Conservation (phyloP, 345 rosid species). For the Eucalyptus erythrocorys region DNA sequence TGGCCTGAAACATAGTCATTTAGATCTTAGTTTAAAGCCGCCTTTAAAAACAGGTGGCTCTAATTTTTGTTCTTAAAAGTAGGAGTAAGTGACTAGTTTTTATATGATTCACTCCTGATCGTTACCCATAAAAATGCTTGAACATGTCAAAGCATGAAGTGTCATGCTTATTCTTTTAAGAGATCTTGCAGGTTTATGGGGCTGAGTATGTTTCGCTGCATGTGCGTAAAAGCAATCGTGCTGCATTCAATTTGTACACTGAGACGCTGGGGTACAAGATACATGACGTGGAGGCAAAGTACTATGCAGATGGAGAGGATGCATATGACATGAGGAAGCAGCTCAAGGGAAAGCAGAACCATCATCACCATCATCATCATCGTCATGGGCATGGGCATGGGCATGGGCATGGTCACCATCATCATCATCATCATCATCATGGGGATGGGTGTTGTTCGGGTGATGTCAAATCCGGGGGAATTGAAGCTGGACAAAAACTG, state of each 20-base stretch:
- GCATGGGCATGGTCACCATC: constrained; percentile 27
- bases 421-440: constrained; percentile 47
- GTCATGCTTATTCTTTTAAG: neutral
- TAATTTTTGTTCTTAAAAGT: neutral
- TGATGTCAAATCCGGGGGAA: constrained; percentile 35
- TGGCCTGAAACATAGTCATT: neutral
- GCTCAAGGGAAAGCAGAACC: constrained; percentile 74
- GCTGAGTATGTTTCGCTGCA: constrained; percentile 93
- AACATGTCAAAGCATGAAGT: neutral
- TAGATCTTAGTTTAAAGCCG: neutral
- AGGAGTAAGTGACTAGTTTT: neutral
- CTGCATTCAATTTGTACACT: constrained; percentile 86
- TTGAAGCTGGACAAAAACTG: constrained; percentile 21
- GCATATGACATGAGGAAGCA: constrained; percentile 97
- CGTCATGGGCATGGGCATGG: constrained; percentile 7
- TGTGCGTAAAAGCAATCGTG: constrained; percentile 94
- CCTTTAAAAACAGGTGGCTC: neutral
- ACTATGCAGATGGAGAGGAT: constrained; percentile 98
- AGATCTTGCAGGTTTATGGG: constrained; percentile 49
- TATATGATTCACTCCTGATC: neutral
- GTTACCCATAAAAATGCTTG: neutral
- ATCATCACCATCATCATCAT: constrained; percentile 46
- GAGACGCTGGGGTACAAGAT: constrained; percentile 84
- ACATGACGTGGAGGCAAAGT: constrained; percentile 91
- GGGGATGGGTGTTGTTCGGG: constrained; percentile 86